Percentiles rank a stretch among this genome's conserved stretches.
These are phyloP conservation scores for Lyophyllum semitale DNA, from an alignment of 768 basidiomycete genomes.

Conservation along the genomic window DNA sequence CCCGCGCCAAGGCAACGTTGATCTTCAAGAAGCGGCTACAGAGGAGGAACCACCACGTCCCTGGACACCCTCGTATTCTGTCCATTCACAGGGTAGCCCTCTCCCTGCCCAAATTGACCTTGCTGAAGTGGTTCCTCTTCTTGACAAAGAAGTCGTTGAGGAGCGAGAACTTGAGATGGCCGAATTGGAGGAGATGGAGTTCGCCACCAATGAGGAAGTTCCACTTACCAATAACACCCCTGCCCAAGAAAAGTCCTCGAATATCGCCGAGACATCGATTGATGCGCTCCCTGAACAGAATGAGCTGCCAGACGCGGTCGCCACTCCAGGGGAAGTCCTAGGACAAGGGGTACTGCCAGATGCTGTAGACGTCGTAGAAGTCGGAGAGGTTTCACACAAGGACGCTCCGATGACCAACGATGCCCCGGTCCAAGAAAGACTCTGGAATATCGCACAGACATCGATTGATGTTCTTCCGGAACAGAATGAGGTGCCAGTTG, in stretches of 20 bases:
- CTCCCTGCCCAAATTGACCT: constrained; percentile 13
- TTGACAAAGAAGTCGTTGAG: background rate
- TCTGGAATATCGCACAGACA: background rate
- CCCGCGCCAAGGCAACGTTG: constrained; percentile 14
- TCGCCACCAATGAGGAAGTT: constrained; percentile 12
- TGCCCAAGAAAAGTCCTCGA: background rate
- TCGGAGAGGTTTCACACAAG: background rate
- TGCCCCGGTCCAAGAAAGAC: background rate
- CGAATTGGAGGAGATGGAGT: constrained; percentile 16
- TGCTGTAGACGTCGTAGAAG: background rate
- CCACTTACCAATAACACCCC: background rate
- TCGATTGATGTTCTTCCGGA: background rate
- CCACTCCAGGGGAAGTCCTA: background rate
- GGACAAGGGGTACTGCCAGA: background rate
- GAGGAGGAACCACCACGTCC: constrained; percentile 18
- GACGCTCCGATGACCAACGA: background rate
- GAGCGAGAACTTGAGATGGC: background rate
- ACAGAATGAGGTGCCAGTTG: background rate
- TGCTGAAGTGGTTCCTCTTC: constrained; percentile 1
- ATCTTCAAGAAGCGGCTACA: constrained; percentile 1
- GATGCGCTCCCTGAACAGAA: background rate
- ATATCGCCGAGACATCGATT: background rate
- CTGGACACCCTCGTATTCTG: constrained; percentile 45
- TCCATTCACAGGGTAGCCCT: constrained; percentile 39
- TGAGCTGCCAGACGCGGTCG: background rate